These are phyloP conservation scores for Austropuccinia psidii DNA, from an alignment of 1,284 basidiomycete genomes.

Conservation along the genomic window DNA sequence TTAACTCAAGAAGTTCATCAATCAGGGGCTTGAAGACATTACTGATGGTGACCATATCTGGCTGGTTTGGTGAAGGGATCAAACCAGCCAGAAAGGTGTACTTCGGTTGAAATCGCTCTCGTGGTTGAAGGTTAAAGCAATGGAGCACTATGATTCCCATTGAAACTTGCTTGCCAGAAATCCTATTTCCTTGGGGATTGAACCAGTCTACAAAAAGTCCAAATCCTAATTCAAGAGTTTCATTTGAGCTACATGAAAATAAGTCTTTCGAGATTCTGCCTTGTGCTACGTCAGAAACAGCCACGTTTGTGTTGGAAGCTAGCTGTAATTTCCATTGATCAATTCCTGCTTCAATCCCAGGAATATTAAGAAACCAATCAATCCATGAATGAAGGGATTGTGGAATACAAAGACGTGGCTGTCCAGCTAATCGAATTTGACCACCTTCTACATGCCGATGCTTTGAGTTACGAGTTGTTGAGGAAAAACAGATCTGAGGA, in stretches of 20 bases:
- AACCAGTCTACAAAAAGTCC: background rate
- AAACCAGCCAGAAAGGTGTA: background rate
- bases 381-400: background rate
- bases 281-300: too few species aligned
- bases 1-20: background rate
- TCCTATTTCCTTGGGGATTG: background rate
- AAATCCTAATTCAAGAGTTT: too few species aligned
- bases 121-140: background rate
- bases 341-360: constrained; percentile 1
- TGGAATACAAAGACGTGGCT: background rate
- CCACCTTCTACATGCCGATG: background rate
- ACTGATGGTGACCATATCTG: background rate
- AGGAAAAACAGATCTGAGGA: background rate
- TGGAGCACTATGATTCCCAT: background rate
- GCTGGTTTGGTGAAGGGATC: background rate
- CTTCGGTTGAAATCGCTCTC: background rate
- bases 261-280: background rate
- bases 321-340: too few species aligned
- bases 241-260: too few species aligned
- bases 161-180: background rate
- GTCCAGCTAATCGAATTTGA: too few species aligned
- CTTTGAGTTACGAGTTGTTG: background rate
- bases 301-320: too few species aligned
- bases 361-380: constrained; percentile 1
- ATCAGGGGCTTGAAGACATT: background rate